phyloP scores from a whole-genome alignment of 2,329 filamentous ascomycete genomes.

The Niveomyces coronatus region DNA sequence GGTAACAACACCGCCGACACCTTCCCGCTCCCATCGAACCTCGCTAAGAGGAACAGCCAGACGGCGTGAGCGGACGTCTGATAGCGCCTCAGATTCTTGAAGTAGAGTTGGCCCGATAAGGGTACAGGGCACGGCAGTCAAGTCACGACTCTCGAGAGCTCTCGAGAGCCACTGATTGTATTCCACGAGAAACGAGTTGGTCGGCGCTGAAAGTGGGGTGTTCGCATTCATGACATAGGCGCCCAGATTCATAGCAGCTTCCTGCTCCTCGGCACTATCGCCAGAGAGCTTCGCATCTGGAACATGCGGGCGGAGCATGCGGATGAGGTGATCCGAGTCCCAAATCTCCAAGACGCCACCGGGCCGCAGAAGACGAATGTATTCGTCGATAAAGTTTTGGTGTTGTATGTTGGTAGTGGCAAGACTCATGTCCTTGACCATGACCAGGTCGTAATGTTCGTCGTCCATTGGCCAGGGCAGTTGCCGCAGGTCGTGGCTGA shows the following conservation, averaged over 20 bases:
- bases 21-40: slow-evolving; percentile 77
- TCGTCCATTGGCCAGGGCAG: slow-evolving; percentile 68
- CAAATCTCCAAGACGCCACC: slow-evolving; percentile 79
- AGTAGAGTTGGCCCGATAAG: slow-evolving; percentile 64
- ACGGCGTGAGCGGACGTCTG: slow-evolving; percentile 60
- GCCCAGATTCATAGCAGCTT: slow-evolving; percentile 58
- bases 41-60: slow-evolving; percentile 82
- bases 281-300: slow-evolving; percentile 33
- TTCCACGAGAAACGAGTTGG: slow-evolving; percentile 73
- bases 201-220: slow-evolving; percentile 68
- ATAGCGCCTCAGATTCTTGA: slow-evolving; percentile 66
- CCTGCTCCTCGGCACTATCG: slow-evolving; percentile 42
- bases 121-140: slow-evolving; percentile 69
- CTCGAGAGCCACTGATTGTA: slow-evolving; percentile 76
- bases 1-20: slow-evolving; percentile 51
- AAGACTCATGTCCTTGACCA: slow-evolving; percentile 75
- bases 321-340: slow-evolving; percentile 78
- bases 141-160: slow-evolving; percentile 59
- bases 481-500: slow-evolving; percentile 75
- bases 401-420: slow-evolving; percentile 50
- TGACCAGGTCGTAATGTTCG: slow-evolving; percentile 76
- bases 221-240: slow-evolving; percentile 76
- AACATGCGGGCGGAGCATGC: slow-evolving; percentile 72
- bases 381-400: slow-evolving; percentile 54
- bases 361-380: slow-evolving; percentile 62